Evolutionary conservation across 306 rosid genomes (phyloP), one percentile per base, ranked within the genome.

Genomic region (Corylus americana): DNA sequence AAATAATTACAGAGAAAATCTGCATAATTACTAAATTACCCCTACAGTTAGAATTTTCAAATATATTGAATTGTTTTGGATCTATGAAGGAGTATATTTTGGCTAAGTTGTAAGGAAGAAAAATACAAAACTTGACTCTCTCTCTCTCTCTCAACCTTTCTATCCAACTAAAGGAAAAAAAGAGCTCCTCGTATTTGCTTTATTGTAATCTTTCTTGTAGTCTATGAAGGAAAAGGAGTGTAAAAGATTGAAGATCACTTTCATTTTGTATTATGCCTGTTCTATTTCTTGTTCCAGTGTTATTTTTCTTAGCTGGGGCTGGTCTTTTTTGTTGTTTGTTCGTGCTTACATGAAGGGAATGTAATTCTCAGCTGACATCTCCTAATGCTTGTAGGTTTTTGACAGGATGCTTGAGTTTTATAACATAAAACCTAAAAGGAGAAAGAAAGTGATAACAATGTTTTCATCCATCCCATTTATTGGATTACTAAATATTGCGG

Each of bases 401-500:
- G 80, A 86, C 71, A 83, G 87, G 89, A 91, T 95, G 96, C 81
- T 95, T 76, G 78, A 53, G 25, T 93, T 83, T 83, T 85, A 85
- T 85, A 75, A 59, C 48, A 79, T 68, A 25, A 79, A 81, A 39
- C 54, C 54, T n/a, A 68, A 37, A 48, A 75, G 37, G 12, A 78
- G 73, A 70, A 77, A 22, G 82, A 88, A 27, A 84, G 55, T 82
- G 66, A 74, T 11, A 69, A 9, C 11, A 11, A 57, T 87, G 86
- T 84, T 86, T 73, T 81, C 81, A 4, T 73, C 85, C 44, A 83
- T 90, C 85, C 98, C 98, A 74, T 89, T 94, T 78, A 67, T 81
- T 82, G 92, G 91, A 82, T 76, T 95, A 72, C 86, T 95, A 74
- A 91, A 95, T 86, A 87, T 87, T 80, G 98, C 97, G 78, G 98